phyloP scores from a whole-genome alignment of 2,329 filamentous ascomycete genomes.

The Zasmidium cellare region DNA sequence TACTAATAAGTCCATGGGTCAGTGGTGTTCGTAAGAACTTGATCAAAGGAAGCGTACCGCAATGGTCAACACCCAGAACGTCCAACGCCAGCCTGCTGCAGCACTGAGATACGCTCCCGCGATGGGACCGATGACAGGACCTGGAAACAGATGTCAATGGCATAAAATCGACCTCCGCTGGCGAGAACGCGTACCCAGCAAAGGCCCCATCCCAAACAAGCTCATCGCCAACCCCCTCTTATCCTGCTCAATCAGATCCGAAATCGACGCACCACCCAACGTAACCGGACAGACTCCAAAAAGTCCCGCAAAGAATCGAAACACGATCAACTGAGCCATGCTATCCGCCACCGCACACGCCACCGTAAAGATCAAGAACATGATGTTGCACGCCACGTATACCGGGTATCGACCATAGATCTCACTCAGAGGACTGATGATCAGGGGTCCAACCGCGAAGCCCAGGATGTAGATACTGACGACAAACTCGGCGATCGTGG shows the following conservation, averaged over 20 bases:
- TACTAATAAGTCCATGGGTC: constrained; percentile 1
- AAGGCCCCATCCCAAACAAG: constrained; percentile 24
- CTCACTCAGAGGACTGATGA: constrained; percentile 40
- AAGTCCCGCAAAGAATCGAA: constrained; percentile 43
- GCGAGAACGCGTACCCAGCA: constrained; percentile 12
- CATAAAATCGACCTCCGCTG: too few relatives aligned
- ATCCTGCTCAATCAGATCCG: constrained; percentile 20
- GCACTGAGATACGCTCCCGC: constrained; percentile 53
- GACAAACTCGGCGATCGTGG: constrained; percentile 60
- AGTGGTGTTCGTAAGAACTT: not conserved
- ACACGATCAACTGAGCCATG: constrained; percentile 29
- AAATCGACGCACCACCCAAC: constrained; percentile 20
- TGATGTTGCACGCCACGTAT: constrained; percentile 29
- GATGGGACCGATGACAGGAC: constrained; percentile 46
- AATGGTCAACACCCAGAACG: constrained; percentile 48
- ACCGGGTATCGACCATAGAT: constrained; percentile 32
- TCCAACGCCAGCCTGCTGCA: constrained; percentile 54
- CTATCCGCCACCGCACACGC: constrained; percentile 31
- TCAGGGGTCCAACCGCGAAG: constrained; percentile 44
- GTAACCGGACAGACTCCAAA: constrained; percentile 48
- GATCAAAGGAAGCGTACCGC: constrained; percentile 31
- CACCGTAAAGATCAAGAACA: constrained; percentile 32
- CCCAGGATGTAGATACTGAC: constrained; percentile 63
- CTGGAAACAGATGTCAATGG: constrained; percentile 11
- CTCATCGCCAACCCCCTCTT: constrained; percentile 20